Evolutionary conservation across 1,284 basidiomycete species (phyloP), one percentile per base, ranked within the genome.

Genomic region (Sphagnurus paluster): DNA sequence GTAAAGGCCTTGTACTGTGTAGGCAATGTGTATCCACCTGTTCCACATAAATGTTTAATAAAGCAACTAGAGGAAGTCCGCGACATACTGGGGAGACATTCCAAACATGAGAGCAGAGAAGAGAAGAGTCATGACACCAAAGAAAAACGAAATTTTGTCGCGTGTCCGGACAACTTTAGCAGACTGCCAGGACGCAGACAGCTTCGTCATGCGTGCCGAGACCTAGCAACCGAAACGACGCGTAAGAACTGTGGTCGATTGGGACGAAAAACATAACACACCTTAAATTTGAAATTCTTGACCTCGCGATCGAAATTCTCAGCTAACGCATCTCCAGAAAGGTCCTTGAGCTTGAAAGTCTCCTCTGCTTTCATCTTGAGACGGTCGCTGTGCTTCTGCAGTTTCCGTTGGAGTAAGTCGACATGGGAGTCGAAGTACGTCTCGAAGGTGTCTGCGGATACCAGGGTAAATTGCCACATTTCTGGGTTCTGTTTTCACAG

Each of bases 111-210:
- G 75, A 5, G 91, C 85, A 13, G 90, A 87, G 56, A 84, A 75
- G 13, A 94, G 74, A n/a, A 97, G 65, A 14, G 85, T 86, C 82
- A 91, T 88, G 30, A 98, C 94, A 21, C 92, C 90, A 54, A 92
- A 79, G 68, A 96, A 90, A 71, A 98, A 98, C 0, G 89, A 89
- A 50, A 90, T 74, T 66, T 95, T 95, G 57, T 94, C 92, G 43
- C 88, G 79, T n/a, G 90, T 93, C 21, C 93, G 79, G 24, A 97
- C 85, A 28, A 93, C 89, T 62, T 95, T 94, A 1, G 92, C 87
- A 23, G 91, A 93, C 56, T 92, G 84, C 94, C 94, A 90, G 32
- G 87, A 84, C 9, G 79, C 74, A 21, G 84, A 72, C 10, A 97
- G 70, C 1, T 71, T 74, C 21, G 86, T 77, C 71, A 93, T 82